A percentile compares a stretch with the other conserved stretches of the same genome.
phyloP scores from a whole-genome alignment of 2,329 filamentous ascomycete genomes.

The Ceratocystiopsis minuta region DNA sequence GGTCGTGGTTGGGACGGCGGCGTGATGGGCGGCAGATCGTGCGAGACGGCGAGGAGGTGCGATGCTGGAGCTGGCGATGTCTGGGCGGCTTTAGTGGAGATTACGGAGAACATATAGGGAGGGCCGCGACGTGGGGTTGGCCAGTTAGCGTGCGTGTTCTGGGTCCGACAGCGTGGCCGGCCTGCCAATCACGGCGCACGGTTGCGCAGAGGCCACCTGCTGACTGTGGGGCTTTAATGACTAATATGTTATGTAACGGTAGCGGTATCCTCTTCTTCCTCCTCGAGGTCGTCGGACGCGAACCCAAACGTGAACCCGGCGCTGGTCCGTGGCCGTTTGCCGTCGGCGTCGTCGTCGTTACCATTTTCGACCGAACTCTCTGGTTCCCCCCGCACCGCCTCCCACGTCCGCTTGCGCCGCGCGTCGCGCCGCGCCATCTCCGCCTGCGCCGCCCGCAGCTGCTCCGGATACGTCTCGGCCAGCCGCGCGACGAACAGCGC shows the following conservation, averaged over 20 bases:
- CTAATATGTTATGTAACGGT: slow-evolving; percentile 10
- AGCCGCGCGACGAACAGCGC: slow-evolving; percentile 57
- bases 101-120: not conserved
- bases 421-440: slow-evolving; percentile 44
- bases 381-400: slow-evolving; percentile 46
- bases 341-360: slow-evolving; percentile 12
- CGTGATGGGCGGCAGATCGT: no score
- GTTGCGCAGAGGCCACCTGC: no score
- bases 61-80: not conserved
- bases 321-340: slow-evolving; percentile 12
- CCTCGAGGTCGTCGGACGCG: slow-evolving; percentile 20
- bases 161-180: not conserved
- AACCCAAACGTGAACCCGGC: slow-evolving; percentile 39
- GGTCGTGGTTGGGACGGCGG: no score
- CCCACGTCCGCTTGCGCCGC: slow-evolving; percentile 71
- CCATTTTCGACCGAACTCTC: slow-evolving; percentile 8
- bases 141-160: no score
- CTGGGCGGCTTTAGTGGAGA: not conserved
- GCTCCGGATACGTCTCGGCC: slow-evolving; percentile 39
- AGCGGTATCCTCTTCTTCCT: slow-evolving; percentile 16
- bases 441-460: slow-evolving; percentile 42
- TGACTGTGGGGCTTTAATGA: slow-evolving; percentile 18
- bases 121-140: no score
- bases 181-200: no score
- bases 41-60: no score